Percentiles rank a stretch among this genome's conserved stretches.
Evolutionary conservation across 2,329 filamentous ascomycete species (phyloP).

Genomic region (Paracamarosporium sp.): DNA sequence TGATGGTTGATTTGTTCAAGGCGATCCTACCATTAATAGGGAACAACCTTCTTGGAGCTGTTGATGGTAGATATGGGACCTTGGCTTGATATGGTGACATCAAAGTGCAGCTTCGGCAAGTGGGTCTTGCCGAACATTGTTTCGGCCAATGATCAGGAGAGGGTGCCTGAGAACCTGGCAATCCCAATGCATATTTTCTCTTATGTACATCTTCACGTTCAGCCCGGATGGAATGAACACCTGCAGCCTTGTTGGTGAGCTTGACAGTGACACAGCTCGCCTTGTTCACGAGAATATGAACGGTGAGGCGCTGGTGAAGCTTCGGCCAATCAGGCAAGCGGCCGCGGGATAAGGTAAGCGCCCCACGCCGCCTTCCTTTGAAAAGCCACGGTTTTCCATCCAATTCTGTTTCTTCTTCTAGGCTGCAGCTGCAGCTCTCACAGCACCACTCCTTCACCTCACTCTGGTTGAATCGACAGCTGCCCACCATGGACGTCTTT

Average conservation of each 20-base stretch:
- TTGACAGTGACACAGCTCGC: not conserved
- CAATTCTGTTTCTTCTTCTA: conserved; percentile 27
- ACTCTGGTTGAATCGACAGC: conserved; percentile 24
- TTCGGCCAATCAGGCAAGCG: not conserved
- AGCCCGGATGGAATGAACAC: too few species aligned
- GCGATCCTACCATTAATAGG: not conserved
- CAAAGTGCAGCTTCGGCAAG: conserved; percentile 7
- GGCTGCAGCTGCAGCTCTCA: conserved; percentile 45
- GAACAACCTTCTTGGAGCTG: not conserved
- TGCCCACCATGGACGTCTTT: conserved; percentile 63
- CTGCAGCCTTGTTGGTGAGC: too few species aligned
- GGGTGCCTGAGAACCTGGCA: not conserved
- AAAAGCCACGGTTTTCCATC: not conserved
- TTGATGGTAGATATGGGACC: not conserved
- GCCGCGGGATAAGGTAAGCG: not conserved
- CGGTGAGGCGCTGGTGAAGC: not conserved
- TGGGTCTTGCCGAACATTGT: not conserved
- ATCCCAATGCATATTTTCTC: not conserved
- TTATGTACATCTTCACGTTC: too few species aligned
- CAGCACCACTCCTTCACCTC: conserved; percentile 21
- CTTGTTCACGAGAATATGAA: not conserved
- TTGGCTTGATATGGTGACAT: conserved; percentile 7
- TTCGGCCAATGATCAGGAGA: not conserved
- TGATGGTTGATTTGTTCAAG: conserved; percentile 18
- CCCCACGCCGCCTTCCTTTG: not conserved